Evolutionary conservation across 2,329 filamentous ascomycete species (phyloP), one percentile per base, ranked within the genome.

Genomic region (Fragosphaeria purpurea): DNA sequence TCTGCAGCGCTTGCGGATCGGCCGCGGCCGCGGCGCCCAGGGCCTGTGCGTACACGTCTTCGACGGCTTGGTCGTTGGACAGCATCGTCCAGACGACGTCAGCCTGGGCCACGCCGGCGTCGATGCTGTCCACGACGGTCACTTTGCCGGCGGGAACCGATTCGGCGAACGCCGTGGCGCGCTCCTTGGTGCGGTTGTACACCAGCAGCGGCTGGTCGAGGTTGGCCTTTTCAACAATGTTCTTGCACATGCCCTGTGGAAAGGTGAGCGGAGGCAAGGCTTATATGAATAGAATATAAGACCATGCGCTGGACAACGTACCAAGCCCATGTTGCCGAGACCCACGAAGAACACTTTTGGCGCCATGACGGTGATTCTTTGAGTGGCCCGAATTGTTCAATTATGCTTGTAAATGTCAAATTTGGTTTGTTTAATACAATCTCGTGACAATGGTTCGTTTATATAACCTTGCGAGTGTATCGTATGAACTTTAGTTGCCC

Each of bases 1-100:
- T 82, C 33, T 73, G 73, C 13, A 86, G 68, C 51, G 80, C 69
- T 32, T 73, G 73, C 13, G 86, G 68, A 51, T 80, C 69, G 13
- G 68, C 62, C 45, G 76, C 60, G 4, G 88, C 68, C 34, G 84
- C 76, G 4, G 73, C 63, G 41, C 74, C 65, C 53, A 88, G 75
- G 22, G 80, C 79, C 5, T 75, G 69, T 51, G 80, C 75, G 42
- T 94, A 80, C 5, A 86, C 85, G 3, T 76, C 71, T 63, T 95
- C 89, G 61, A 94, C 85, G 55, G 83, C 80, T 3, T 95, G 74
- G 63, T 95, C 89, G 62, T 93, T 85, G 57, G 84, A 80, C 4
- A 95, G 74, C 62, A 87, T 94, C 54, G 80, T 80, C 70, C 95
- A 90, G 64, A 95, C 83, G 53, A 95, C 79, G 62, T 91, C 85